These are phyloP conservation scores for Cynanchum wilfordii DNA, from an alignment of 257 asterid genomes.

Conservation along the genomic window DNA sequence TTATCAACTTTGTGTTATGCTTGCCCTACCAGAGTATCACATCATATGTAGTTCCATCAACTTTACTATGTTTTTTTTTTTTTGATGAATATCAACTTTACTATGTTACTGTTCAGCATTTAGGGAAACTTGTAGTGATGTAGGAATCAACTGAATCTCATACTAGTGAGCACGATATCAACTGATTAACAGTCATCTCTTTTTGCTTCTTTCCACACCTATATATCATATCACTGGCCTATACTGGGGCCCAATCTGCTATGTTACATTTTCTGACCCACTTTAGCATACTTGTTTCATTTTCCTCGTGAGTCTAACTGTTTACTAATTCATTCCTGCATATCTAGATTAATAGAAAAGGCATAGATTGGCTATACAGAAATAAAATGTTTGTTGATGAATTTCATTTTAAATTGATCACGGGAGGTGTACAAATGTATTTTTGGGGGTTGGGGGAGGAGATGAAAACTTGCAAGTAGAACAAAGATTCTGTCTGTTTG, in stretches of 20 bases:
- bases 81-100: background rate
- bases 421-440: background rate
- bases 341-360: background rate
- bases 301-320: background rate
- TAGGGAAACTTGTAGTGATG: background rate
- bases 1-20: background rate
- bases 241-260: background rate
- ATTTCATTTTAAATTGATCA: background rate
- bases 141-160: background rate
- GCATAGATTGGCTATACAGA: background rate
- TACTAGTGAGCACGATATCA: background rate
- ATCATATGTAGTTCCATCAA: background rate
- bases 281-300: background rate
- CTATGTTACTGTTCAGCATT: background rate
- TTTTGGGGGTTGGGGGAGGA: background rate
- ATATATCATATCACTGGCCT: background rate
- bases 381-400: background rate
- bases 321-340: background rate
- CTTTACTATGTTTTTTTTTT: background rate
- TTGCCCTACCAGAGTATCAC: background rate
- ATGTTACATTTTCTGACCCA: background rate
- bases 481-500: background rate
- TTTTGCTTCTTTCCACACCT: background rate
- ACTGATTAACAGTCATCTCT: background rate
- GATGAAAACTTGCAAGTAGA: background rate